These are phyloP conservation scores for Cocos nucifera DNA, from an alignment of 176 grass and related monocot genomes.

Conservation along the genomic window DNA sequence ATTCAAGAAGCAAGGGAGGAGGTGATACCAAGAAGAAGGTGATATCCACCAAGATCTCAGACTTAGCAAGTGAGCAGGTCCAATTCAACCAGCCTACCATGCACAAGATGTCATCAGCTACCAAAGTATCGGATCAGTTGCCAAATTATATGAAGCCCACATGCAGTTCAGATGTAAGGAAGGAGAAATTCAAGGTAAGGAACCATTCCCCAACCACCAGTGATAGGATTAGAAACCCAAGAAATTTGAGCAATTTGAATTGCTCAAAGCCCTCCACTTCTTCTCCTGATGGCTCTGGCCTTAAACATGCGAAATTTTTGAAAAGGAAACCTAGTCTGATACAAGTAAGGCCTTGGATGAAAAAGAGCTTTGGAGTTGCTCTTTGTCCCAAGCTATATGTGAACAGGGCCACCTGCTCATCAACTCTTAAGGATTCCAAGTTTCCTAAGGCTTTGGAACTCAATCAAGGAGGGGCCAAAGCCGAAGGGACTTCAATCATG, in stretches of 20 bases:
- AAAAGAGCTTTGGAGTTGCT: conserved; percentile 32
- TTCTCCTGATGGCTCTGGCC: conserved; percentile 1
- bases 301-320: conserved; percentile 6
- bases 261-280: conserved; percentile 9
- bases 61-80: not conserved
- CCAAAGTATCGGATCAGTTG: conserved; percentile 6
- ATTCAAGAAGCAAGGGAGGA: not conserved
- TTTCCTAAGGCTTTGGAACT: conserved; percentile 57
- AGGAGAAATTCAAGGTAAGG: conserved; percentile 28
- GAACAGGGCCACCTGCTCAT: conserved; percentile 58
- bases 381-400: conserved; percentile 40
- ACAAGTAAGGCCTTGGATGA: conserved; percentile 24
- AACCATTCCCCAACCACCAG: not conserved
- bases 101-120: conserved; percentile 1
- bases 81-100: not conserved
- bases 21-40: conserved; percentile 19
- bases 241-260: not conserved
- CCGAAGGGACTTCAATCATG: conserved; percentile 40
- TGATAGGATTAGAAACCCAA: not conserved
- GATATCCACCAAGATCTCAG: not conserved
- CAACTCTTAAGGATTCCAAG: conserved; percentile 51
- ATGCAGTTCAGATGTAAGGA: conserved; percentile 64
- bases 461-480: conserved; percentile 35
- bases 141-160: conserved; percentile 87
- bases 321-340: conserved; percentile 24